phyloP scores from a whole-genome alignment of 305 asterid genomes.

The Fraxinus sp. region DNA sequence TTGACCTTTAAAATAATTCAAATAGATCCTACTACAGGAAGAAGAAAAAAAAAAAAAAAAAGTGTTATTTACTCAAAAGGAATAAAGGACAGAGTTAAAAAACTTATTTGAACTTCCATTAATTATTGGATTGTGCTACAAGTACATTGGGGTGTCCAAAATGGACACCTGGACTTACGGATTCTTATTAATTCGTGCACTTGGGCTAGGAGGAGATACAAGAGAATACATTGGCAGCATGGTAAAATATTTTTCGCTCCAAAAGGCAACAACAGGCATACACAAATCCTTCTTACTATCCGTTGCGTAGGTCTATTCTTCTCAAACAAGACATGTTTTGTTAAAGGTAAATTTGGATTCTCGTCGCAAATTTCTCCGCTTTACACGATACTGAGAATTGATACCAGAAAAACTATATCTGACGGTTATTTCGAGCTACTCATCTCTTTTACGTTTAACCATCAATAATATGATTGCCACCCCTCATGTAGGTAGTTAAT shows the following conservation, averaged over 20 bases:
- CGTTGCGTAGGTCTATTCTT: background rate
- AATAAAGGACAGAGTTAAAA: background rate
- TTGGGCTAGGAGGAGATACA: background rate
- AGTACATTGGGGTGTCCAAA: too few relatives aligned
- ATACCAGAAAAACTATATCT: too few relatives aligned
- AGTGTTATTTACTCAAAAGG: background rate
- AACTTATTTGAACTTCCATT: background rate
- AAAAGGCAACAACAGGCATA: background rate
- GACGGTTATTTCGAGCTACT: background rate
- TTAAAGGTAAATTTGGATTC: background rate
- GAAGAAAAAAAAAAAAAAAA: too few relatives aligned
- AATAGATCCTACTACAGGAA: background rate
- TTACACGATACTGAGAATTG: background rate
- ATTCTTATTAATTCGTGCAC: background rate
- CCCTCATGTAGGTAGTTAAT: background rate
- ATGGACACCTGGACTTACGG: too few relatives aligned
- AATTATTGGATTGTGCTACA: background rate
- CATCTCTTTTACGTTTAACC: background rate
- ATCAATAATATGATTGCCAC: background rate
- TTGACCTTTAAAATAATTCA: background rate
- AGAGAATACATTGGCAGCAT: background rate
- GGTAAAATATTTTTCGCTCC: background rate
- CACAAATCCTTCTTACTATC: background rate
- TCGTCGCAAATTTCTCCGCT: too few relatives aligned
- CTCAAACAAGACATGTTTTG: background rate